Conservation (phyloP, 1,284 basidiomycete genomes). For the Papiliotrema flavescens region DNA sequence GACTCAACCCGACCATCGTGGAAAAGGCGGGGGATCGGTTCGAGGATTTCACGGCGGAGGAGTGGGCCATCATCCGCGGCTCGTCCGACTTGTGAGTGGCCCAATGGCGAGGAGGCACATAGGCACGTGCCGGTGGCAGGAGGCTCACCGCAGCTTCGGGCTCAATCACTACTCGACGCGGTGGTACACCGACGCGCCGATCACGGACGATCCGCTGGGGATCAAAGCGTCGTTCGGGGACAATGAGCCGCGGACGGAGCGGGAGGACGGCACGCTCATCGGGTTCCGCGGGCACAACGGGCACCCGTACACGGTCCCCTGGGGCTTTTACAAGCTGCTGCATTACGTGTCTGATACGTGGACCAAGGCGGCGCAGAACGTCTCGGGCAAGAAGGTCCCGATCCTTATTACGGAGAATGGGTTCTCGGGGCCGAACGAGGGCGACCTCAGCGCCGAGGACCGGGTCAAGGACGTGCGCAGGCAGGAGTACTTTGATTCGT, state of each 20-base stretch:
- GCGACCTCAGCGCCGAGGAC: constrained; percentile 9
- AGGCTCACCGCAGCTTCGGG: constrained; percentile 10
- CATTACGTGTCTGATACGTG: constrained; percentile 60
- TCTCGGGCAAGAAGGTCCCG: constrained; percentile 45
- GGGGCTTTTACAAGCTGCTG: constrained; percentile 54
- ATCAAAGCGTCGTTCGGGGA: constrained; percentile 13
- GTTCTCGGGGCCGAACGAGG: constrained; percentile 13
- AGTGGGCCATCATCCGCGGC: constrained; percentile 7
- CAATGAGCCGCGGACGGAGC: constrained; percentile 14
- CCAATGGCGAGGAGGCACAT: not conserved
- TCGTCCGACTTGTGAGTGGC: constrained; percentile 13
- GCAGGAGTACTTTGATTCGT: constrained; percentile 25
- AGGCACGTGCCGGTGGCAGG: no score
- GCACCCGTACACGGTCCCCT: constrained; percentile 34
- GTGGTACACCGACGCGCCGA: constrained; percentile 1
- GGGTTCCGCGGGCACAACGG: constrained; percentile 25
- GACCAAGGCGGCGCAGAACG: not conserved
- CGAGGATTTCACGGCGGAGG: constrained; percentile 8
- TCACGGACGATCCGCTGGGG: no score
- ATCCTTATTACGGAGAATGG: constrained; percentile 31
- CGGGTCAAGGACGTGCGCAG: constrained; percentile 19
- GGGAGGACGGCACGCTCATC: constrained; percentile 20
- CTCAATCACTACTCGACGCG: constrained; percentile 14
- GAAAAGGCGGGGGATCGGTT: not conserved
- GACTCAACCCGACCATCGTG: not conserved